Evolutionary conservation across 768 basidiomycete species (phyloP), one percentile per base, ranked within the genome.

Genomic region (Tylopilus rubrobrunneus): DNA sequence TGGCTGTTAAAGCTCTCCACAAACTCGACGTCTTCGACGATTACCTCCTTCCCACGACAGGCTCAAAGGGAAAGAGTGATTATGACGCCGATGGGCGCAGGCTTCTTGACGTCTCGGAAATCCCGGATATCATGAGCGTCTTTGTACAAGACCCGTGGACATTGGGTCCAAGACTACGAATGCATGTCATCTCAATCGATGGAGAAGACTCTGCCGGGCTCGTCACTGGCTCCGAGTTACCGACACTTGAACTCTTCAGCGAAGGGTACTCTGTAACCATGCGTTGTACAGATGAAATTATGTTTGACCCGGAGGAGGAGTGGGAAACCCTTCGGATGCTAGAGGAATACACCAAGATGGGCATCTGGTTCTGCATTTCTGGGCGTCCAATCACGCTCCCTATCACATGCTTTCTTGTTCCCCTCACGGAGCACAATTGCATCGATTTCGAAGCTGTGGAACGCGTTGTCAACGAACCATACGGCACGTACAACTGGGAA

Each of bases 21-120:
- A 73, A 75, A 28, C 71, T 90, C n/a, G 79, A 86, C 28, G 85
- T 90, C 5, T 86, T 94, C 59, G 86, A 95, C 61, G 85, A 92
- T 52, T 85, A 88, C 63, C 78, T 96, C 3, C 76, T 92, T 10
- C 92, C 93, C 0, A 73, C 79, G n/a, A 76, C 83, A 14, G 77
- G 76, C 42, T 69, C 78, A 28, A 72, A 73, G 39, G 80, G 75
- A 5, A 75, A 73, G 29, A 76, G 72, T 21, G 74, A 77, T 28
- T 75, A 80, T 49, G 83, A 85, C 58, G 75, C 76, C 0, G 82
- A 86, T 48, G 83, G 78, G 14, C 63, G 72, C 27, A 66, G 64
- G 3, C 70, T 79, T 34, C 56, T 60, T n/a, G 73, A 79, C 52
- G 67, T 80, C 51, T 73, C 71, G 41, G 65, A 74, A 40, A 62